Evolutionary conservation across 176 grass and related monocot genomes (phyloP).

Genomic region (Carex littledalei): DNA sequence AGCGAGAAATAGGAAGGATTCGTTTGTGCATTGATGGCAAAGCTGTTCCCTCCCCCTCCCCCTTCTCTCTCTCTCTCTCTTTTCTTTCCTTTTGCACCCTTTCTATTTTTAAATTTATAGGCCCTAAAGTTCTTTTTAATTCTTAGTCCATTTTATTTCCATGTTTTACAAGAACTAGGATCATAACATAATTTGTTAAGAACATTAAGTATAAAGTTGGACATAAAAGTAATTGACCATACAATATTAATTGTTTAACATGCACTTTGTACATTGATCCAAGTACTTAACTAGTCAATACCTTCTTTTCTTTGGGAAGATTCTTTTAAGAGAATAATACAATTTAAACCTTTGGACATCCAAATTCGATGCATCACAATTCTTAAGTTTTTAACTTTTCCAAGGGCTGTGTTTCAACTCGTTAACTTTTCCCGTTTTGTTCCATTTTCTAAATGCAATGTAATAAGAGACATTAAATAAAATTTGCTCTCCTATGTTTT

Average conservation of each 20-base stretch:
- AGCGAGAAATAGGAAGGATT: conserved; percentile 40
- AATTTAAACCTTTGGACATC: not conserved
- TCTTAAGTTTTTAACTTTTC: not conserved
- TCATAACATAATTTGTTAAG: not conserved
- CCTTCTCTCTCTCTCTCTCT: conserved; percentile 1
- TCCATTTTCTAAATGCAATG: not conserved
- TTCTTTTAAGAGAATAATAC: not conserved
- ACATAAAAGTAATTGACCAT: not conserved
- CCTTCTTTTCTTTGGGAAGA: conserved; percentile 10
- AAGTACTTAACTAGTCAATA: not conserved
- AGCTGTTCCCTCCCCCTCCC: conserved; percentile 27
- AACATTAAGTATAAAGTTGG: not conserved
- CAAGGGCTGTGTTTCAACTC: not conserved
- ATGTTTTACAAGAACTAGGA: not conserved
- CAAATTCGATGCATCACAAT: not conserved
- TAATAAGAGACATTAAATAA: not conserved
- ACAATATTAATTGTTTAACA: not conserved
- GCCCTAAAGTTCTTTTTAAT: not conserved
- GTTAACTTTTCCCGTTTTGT: not conserved
- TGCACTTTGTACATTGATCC: not conserved
- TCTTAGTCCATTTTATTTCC: not conserved
- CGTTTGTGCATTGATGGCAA: conserved; percentile 40
- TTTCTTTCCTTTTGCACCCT: conserved; percentile 12
- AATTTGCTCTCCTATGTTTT: not conserved
- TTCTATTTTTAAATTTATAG: not conserved